phyloP scores from a whole-genome alignment of 2,329 filamentous ascomycete species.

The Diaporthe sp. region DNA sequence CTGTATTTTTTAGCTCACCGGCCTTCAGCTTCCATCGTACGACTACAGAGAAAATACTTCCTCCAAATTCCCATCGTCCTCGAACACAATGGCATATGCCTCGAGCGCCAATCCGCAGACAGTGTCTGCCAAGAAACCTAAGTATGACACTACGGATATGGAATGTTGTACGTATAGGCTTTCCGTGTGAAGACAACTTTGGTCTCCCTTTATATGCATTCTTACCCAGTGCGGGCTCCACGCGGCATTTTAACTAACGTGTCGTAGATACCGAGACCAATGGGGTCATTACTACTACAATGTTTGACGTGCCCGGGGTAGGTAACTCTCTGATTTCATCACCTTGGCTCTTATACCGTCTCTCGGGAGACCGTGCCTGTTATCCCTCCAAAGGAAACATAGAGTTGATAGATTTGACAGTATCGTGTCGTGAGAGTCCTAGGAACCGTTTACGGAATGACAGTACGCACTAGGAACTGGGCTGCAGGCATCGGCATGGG shows the following conservation, averaged over 20 bases:
- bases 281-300: slow-evolving; percentile 72
- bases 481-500: slow-evolving; percentile 69
- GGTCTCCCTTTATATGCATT: neutral
- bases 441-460: slow-evolving; percentile 63
- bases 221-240: neutral
- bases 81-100: slow-evolving; percentile 4
- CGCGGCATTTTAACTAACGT: neutral
- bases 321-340: neutral
- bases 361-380: neutral
- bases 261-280: slow-evolving; percentile 66
- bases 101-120: slow-evolving; percentile 13
- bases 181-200: neutral
- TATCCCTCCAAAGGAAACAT: neutral
- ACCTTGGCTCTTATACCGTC: neutral
- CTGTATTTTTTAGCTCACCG: neutral
- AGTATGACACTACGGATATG: slow-evolving; percentile 51
- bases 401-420: neutral
- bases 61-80: neutral
- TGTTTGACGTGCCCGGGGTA: slow-evolving; percentile 72
- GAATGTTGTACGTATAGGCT: slow-evolving; percentile 58
- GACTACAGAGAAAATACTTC: neutral
- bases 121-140: slow-evolving; percentile 41
- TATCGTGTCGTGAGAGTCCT: slow-evolving; percentile 67
- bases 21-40: neutral
- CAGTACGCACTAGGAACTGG: slow-evolving; percentile 66